Evolutionary conservation across 2,329 filamentous ascomycete genomes (phyloP), one percentile per base, ranked within the genome.

Genomic region (Neospermospora avenae): DNA sequence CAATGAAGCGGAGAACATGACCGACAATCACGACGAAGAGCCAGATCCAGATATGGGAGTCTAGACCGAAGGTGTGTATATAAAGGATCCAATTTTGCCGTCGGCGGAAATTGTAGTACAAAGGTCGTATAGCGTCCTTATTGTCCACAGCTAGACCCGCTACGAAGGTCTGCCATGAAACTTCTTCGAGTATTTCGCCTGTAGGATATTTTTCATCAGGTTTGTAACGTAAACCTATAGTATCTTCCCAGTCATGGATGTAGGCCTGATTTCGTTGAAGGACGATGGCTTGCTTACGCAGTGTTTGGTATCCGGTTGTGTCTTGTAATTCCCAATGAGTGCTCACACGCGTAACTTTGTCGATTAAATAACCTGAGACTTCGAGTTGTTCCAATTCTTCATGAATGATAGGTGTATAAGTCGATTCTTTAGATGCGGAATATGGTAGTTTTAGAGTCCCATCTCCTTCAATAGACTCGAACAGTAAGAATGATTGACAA

Each of bases 181-280:
- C 58, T 52, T 60, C 58, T 13, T 56, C 25, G 5, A 56, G 22
- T 4, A 7, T 57, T 25, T 57, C 58, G 35, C 58, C 58, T 1
- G 52, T 57, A 25, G 44, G 20, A 37, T 60, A 60, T 25, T 16
- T 3, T 2, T 18, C 39, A n/a, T 55, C 5, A 3, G 42, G 28
- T 22, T 48, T 37, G 28, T 25, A 35, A 5, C 24, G 24, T 4
- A 41, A 4, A 14, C 20, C 4, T 13, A 39, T 39, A 1, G 52
- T 24, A 4, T 18, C 24, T 20, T 44, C n/a, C 58, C 58, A 60
- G 5, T 60, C 44, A 25, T 53, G 48, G 45, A 53, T 34, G 16
- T 52, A 57, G 11, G 25, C 53, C 41, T 53, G 53, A n/a, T 56
- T 57, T 2, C 42, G 28, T 22, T 53, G 20, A 7, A 57, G 31